These are phyloP conservation scores for Elongisporangium senticosum DNA, from an alignment of 352 stramenopile species.

Conservation along the genomic window DNA sequence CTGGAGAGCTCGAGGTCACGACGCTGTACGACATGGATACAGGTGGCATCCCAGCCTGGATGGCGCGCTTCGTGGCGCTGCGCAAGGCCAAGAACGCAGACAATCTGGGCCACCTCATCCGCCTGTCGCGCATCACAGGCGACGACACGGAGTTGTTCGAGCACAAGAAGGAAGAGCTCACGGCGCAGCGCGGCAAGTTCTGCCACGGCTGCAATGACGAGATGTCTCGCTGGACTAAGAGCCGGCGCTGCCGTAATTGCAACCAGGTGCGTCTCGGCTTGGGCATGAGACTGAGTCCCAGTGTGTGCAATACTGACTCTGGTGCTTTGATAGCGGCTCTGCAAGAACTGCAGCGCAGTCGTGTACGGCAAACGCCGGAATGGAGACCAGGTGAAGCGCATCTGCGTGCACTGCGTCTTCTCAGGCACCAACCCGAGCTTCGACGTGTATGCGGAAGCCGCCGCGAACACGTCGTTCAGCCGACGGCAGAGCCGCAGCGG, in stretches of 20 bases:
- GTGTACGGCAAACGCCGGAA: slow-evolving; percentile 43
- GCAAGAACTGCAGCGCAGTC: slow-evolving; percentile 56
- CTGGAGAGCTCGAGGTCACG: slow-evolving; percentile 41
- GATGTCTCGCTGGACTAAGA: slow-evolving; percentile 38
- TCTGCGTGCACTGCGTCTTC: slow-evolving; percentile 59
- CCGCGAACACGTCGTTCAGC: neutral
- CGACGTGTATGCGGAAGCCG: slow-evolving; percentile 13
- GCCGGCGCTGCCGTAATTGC: slow-evolving; percentile 52
- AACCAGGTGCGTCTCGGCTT: slow-evolving; percentile 36
- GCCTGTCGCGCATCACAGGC: slow-evolving; percentile 43
- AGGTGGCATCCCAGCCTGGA: slow-evolving; percentile 50
- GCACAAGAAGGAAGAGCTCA: slow-evolving; percentile 23
- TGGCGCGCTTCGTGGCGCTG: slow-evolving; percentile 53
- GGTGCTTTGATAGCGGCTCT: slow-evolving; percentile 22
- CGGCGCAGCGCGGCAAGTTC: slow-evolving; percentile 17
- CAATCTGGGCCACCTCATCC: slow-evolving; percentile 59
- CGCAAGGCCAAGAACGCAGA: slow-evolving; percentile 55
- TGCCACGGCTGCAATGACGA: slow-evolving; percentile 41
- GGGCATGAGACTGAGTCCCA: neutral
- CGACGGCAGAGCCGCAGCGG: neutral
- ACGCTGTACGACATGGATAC: slow-evolving; percentile 63
- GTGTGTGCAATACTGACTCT: slow-evolving; percentile 2
- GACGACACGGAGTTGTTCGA: slow-evolving; percentile 44
- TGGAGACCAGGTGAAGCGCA: slow-evolving; percentile 46
- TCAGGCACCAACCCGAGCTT: slow-evolving; percentile 4